phyloP scores from a whole-genome alignment of 1,284 basidiomycete species.

The Psilocybe mexicana region DNA sequence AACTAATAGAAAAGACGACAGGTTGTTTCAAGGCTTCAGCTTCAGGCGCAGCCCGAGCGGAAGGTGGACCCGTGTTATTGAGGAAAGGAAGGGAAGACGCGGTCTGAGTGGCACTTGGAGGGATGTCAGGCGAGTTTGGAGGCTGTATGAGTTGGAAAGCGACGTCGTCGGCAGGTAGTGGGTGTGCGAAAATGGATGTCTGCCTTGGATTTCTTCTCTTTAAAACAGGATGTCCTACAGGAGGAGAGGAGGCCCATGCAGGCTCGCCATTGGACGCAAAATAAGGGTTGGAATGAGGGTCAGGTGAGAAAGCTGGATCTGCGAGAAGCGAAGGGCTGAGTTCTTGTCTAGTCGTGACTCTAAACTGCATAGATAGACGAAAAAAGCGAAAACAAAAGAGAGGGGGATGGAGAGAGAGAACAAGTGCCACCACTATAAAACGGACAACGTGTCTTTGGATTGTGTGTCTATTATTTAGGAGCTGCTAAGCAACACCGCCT shows the following conservation, averaged over 20 bases:
- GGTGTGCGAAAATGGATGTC: conserved; percentile 7
- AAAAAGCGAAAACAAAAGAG: conserved; percentile 4
- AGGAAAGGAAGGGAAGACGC: conserved; percentile 10
- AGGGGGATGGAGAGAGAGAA: not conserved
- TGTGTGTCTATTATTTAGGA: not conserved
- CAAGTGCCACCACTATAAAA: conserved; percentile 3
- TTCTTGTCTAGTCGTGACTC: conserved; percentile 15
- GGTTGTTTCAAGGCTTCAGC: not conserved
- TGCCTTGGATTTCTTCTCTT: conserved; percentile 20
- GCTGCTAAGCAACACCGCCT: not conserved
- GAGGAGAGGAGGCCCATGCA: conserved; percentile 26
- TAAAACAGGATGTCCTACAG: conserved; percentile 30
- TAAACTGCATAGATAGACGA: conserved; percentile 26
- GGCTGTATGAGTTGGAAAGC: conserved; percentile 30
- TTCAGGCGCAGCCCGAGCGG: not conserved
- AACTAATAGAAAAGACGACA: conserved; percentile 1
- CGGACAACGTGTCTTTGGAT: conserved; percentile 4
- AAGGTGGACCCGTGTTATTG: conserved; percentile 3
- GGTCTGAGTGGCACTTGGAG: conserved; percentile 16
- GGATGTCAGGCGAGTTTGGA: conserved; percentile 32
- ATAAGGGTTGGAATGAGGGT: conserved; percentile 50
- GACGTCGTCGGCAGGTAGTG: conserved; percentile 11
- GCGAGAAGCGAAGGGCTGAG: conserved; percentile 27
- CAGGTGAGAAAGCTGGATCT: conserved; percentile 59
- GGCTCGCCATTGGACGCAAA: conserved; percentile 30